Base-by-base conservation (phyloP, 805 yeast species). In the Phaffomyces opuntiae region DNA sequence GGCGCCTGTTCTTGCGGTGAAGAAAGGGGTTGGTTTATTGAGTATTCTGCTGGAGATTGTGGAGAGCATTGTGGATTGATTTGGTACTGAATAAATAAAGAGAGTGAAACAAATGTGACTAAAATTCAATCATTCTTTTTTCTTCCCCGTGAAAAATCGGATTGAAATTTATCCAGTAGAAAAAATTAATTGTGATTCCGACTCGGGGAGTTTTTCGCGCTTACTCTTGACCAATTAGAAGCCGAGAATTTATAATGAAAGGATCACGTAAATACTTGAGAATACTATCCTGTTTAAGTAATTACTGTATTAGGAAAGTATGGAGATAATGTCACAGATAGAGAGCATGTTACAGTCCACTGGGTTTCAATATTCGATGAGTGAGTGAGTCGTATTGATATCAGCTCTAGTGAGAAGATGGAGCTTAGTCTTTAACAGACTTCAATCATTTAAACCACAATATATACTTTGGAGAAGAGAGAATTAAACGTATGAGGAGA, bases 1-100 rank as follows among this genome's bases (percentile, higher is more conserved):
- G 21, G 45, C 31, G 11, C 31, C 31, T 11, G 31, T n/a, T 31
- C 41, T 40, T 16, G 34, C 38, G 14, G 24, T 24, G 26, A 19
- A 25, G 36, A 41, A 42, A 5, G 36, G 27, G 13, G 48, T 27
- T 27, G 54, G 53, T 48, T 51, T 51, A 31, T 40, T n/a, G 13
- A 44, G 48, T 26, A 42, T 45, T 32, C 45, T 38, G 40, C 42
- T 31, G 13, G 47, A 37, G 43, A 43, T 19, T 27, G 21, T 34
- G 26, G 42, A 40, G 26, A 49, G 47, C 52, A 44, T 47, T 17
- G 32, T 45, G 7, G 17, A n/a, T 33, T 33, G n/a, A 33, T 33
- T 14, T 8, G 9, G 9, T 33, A 14, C 8, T 14, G 16, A 33
- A 33, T 33, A 4, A 31, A 31, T 13, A 13, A 13, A 31, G 19